Evolutionary conservation across 1,284 basidiomycete species (phyloP).

Genomic region (Cystobasidium slooffiae): DNA sequence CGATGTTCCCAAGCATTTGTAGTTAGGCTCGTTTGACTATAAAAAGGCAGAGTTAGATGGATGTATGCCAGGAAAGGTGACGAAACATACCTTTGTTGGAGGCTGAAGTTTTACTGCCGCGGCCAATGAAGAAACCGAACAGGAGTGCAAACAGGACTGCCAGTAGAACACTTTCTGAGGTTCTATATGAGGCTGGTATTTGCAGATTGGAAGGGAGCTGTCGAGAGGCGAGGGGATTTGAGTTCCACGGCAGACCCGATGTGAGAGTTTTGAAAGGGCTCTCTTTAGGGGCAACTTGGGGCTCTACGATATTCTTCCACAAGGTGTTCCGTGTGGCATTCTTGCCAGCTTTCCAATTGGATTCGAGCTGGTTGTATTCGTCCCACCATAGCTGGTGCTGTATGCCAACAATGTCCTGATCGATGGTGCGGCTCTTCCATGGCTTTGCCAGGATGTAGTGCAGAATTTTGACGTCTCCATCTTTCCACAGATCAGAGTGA

Average conservation of each 20-base stretch:
- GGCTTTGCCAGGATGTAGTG: constrained; percentile 57
- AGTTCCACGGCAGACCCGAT: neutral
- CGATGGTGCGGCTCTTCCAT: constrained; percentile 64
- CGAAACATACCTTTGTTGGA: neutral
- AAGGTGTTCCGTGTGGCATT: constrained; percentile 15
- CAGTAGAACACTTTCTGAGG: constrained; percentile 6
- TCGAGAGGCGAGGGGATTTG: neutral
- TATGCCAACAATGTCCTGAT: constrained; percentile 52
- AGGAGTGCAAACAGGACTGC: neutral
- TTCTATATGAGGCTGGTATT: constrained; percentile 16
- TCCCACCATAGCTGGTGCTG: constrained; percentile 46
- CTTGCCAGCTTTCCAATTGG: constrained; percentile 17
- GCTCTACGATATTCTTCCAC: constrained; percentile 31
- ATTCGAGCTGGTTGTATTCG: constrained; percentile 37
- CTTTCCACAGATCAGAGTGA: constrained; percentile 74
- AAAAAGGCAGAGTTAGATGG: too few species aligned
- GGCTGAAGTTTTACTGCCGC: neutral
- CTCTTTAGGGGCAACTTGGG: constrained; percentile 31
- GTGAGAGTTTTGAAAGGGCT: neutral
- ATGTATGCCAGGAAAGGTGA: neutral
- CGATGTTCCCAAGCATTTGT: too few species aligned
- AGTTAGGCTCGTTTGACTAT: too few species aligned
- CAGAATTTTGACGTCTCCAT: constrained; percentile 67
- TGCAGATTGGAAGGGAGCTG: neutral
- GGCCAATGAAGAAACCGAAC: constrained; percentile 17